Conservation (phyloP, 768 basidiomycete species). For the Exidia glandulosa region DNA sequence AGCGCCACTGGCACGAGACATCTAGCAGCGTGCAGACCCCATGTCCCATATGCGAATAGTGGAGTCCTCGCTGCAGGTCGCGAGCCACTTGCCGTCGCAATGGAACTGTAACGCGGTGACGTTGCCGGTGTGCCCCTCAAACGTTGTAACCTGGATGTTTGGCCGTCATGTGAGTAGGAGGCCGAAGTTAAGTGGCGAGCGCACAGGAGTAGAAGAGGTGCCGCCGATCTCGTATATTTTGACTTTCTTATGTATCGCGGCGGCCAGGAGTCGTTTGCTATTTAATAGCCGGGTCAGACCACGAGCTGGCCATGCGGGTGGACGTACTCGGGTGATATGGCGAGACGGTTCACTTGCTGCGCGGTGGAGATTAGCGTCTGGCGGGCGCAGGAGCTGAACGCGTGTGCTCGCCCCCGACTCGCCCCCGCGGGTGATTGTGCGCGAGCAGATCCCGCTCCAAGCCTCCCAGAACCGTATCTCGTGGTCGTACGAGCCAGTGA, state of each 20-base stretch:
- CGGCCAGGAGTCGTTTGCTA: slow-evolving; percentile 91
- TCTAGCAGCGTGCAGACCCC: slow-evolving; percentile 39
- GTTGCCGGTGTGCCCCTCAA: slow-evolving; percentile 88
- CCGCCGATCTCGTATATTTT: slow-evolving; percentile 82
- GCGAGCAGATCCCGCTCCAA: slow-evolving; percentile 98
- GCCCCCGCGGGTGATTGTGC: slow-evolving; percentile 80
- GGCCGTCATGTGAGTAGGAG: too few species aligned
- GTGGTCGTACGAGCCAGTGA: slow-evolving; percentile 97
- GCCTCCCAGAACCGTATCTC: slow-evolving; percentile 99
- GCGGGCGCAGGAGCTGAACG: slow-evolving; percentile 2
- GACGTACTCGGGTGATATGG: slow-evolving; percentile 89
- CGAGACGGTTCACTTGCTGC: slow-evolving; percentile 95
- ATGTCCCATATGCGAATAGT: slow-evolving; percentile 99
- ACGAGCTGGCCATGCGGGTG: slow-evolving; percentile 4
- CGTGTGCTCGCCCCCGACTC: slow-evolving; percentile 62
- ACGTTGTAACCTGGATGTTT: slow-evolving; percentile 73
- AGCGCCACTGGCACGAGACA: background rate
- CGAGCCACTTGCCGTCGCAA: slow-evolving; percentile 95
- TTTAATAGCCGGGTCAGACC: slow-evolving; percentile 5
- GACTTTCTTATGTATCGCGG: slow-evolving; percentile 92
- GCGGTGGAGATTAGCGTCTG: slow-evolving; percentile 2
- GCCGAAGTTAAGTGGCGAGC: too few species aligned
- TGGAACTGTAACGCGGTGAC: slow-evolving; percentile 93
- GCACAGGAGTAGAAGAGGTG: slow-evolving; percentile 45
- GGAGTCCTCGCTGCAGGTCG: slow-evolving; percentile 93